Percentiles rank a stretch among this genome's conserved stretches.
Conservation (phyloP, 495 filamentous ascomycete genomes). For the Xylaria castorea region DNA sequence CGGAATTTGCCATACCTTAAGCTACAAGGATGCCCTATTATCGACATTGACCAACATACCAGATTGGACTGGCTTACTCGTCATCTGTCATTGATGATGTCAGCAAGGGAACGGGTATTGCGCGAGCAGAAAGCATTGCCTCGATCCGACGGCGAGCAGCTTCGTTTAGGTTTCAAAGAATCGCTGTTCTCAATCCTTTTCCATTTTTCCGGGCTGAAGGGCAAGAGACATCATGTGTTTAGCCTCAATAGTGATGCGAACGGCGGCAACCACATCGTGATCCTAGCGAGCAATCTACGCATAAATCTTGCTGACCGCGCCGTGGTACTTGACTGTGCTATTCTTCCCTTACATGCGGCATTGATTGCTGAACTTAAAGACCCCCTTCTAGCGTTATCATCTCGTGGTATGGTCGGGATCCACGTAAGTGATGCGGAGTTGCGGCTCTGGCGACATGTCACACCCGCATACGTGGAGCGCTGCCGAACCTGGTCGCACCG, state of each 20-base stretch:
- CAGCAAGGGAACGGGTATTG: background rate
- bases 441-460: background rate
- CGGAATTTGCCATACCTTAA: constrained; percentile 41
- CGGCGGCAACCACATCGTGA: constrained; percentile 15
- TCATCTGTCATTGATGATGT: constrained; percentile 10
- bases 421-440: background rate
- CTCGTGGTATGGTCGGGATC: background rate
- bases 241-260: background rate
- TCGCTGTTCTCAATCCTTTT: background rate
- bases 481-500: background rate
- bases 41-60: background rate
- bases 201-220: background rate
- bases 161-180: background rate
- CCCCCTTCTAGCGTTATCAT: background rate
- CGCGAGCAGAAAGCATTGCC: background rate
- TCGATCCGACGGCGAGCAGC: background rate
- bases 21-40: constrained; percentile 25
- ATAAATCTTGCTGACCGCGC: constrained; percentile 38
- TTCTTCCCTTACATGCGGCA: constrained; percentile 38
- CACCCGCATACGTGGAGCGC: constrained; percentile 3
- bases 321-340: constrained; percentile 44
- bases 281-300: constrained; percentile 32
- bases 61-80: background rate
- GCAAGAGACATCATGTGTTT: background rate
- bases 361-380: background rate